A percentile compares a stretch with the other conserved stretches of the same genome.
Evolutionary conservation across 2,329 filamentous ascomycete species (phyloP).

Genomic region (Stenocarpella maydis): DNA sequence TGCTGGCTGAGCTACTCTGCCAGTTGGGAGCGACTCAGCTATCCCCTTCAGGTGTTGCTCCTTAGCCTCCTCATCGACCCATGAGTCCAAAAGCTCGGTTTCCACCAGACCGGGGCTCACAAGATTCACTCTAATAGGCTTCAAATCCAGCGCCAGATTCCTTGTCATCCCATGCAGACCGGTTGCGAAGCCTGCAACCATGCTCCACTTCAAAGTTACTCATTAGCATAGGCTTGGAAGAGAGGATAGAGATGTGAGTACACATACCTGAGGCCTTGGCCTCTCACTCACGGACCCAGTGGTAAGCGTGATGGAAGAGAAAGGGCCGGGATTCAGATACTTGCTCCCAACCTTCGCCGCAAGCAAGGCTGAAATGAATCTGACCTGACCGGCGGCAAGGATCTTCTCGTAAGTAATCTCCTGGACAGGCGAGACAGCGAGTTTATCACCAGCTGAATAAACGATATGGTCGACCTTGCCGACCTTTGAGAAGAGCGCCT

Average conservation of each 20-base stretch:
- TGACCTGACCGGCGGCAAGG: slow-evolving; percentile 42
- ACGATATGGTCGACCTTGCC: slow-evolving; percentile 40
- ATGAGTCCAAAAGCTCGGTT: slow-evolving; percentile 53
- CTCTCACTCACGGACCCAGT: slow-evolving; percentile 59
- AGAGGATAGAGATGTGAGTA: slow-evolving; percentile 38
- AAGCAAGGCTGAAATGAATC: slow-evolving; percentile 45
- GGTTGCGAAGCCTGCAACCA: slow-evolving; percentile 56
- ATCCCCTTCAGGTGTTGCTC: slow-evolving; percentile 37
- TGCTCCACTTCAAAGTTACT: slow-evolving; percentile 50
- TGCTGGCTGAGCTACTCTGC: slow-evolving; percentile 37
- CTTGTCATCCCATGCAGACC: slow-evolving; percentile 62
- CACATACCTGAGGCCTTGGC: slow-evolving; percentile 46
- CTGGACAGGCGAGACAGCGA: slow-evolving; percentile 36
- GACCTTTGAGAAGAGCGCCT: slow-evolving; percentile 40
- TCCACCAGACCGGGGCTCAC: slow-evolving; percentile 64
- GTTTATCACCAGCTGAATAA: slow-evolving; percentile 43
- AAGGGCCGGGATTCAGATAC: slow-evolving; percentile 39
- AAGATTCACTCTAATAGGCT: slow-evolving; percentile 69
- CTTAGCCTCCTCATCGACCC: slow-evolving; percentile 38
- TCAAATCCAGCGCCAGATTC: slow-evolving; percentile 68
- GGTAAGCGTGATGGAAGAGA: slow-evolving; percentile 64
- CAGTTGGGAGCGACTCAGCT: slow-evolving; percentile 37
- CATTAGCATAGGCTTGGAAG: not conserved
- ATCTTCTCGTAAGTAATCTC: slow-evolving; percentile 42
- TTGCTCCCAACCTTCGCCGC: slow-evolving; percentile 45